These are phyloP conservation scores for Ustilago nuda DNA, from an alignment of 1,284 basidiomycete species.

Conservation along the genomic window DNA sequence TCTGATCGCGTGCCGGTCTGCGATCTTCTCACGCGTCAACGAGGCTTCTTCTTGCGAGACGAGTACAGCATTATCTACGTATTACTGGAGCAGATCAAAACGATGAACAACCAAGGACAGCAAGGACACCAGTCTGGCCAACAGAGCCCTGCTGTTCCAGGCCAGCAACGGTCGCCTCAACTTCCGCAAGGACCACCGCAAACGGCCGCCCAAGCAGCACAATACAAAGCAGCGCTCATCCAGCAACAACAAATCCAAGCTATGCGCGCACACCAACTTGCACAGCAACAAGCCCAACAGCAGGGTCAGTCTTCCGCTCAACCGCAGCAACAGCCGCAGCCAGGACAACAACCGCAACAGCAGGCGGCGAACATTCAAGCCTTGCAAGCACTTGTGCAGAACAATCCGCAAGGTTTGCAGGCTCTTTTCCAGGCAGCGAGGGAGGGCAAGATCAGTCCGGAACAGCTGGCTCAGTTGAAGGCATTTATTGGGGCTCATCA, in stretches of 20 bases:
- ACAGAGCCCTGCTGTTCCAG: constrained; percentile 9
- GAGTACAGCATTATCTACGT: background rate
- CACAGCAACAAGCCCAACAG: constrained; percentile 45
- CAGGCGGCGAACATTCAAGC: constrained; percentile 49
- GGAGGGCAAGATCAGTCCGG: constrained; percentile 58
- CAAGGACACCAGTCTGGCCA: constrained; percentile 33
- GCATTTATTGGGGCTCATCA: constrained; percentile 53
- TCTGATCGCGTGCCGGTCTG: background rate
- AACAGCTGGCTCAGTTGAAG: constrained; percentile 57
- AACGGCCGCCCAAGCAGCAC: constrained; percentile 38
- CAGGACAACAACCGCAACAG: constrained; percentile 24
- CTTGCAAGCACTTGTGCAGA: constrained; percentile 54
- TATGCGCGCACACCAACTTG: constrained; percentile 43
- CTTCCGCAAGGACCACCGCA: constrained; percentile 33
- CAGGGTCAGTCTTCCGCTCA: constrained; percentile 28
- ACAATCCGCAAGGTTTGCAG: constrained; percentile 58
- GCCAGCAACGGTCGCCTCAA: constrained; percentile 19
- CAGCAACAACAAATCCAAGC: constrained; percentile 57
- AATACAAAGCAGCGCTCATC: constrained; percentile 49
- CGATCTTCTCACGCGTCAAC: constrained; percentile 8
- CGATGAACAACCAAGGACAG: constrained; percentile 38
- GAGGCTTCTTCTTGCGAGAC: background rate
- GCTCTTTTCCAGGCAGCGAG: constrained; percentile 59
- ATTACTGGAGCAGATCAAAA: background rate
- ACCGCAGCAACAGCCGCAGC: constrained; percentile 25